Percentiles rank a stretch among this genome's conserved stretches.
Evolutionary conservation across 2,329 filamentous ascomycete species (phyloP).

Genomic region (Colletotrichum sojae): DNA sequence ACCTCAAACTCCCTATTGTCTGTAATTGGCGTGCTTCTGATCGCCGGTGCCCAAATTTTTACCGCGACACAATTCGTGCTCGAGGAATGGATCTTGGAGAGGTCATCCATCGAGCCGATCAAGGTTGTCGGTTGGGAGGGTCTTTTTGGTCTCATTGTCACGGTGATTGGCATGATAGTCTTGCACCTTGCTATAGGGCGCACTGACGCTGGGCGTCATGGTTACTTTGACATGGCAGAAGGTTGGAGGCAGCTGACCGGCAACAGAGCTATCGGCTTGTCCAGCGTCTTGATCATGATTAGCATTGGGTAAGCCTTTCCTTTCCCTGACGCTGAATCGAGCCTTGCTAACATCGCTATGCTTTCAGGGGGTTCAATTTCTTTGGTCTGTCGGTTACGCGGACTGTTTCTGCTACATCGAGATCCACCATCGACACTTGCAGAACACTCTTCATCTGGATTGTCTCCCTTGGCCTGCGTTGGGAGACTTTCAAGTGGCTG

Average conservation of each 20-base stretch:
- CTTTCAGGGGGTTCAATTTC: constrained; percentile 91
- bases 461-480: constrained; percentile 90
- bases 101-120: constrained; percentile 79
- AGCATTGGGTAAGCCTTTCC: constrained; percentile 83
- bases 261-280: constrained; percentile 78
- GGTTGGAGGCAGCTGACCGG: constrained; percentile 85
- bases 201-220: constrained; percentile 80
- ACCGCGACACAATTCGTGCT: constrained; percentile 96
- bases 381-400: constrained; percentile 96
- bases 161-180: constrained; percentile 82
- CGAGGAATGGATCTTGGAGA: constrained; percentile 90
- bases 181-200: constrained; percentile 83
- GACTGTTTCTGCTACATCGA: constrained; percentile 89
- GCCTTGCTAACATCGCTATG: constrained; percentile 29
- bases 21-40: constrained; percentile 87
- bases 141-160: constrained; percentile 88
- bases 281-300: constrained; percentile 94
- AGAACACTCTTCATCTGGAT: constrained; percentile 99
- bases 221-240: constrained; percentile 92
- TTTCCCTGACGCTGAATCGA: constrained; percentile 13
- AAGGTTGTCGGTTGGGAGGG: constrained; percentile 97
- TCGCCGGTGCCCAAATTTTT: constrained; percentile 95
- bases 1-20: constrained; percentile 72
- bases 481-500: constrained; percentile 98
- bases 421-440: constrained; percentile 97